These are phyloP conservation scores for Capsicum chinense DNA, from an alignment of 257 asterid genomes.

Conservation along the genomic window DNA sequence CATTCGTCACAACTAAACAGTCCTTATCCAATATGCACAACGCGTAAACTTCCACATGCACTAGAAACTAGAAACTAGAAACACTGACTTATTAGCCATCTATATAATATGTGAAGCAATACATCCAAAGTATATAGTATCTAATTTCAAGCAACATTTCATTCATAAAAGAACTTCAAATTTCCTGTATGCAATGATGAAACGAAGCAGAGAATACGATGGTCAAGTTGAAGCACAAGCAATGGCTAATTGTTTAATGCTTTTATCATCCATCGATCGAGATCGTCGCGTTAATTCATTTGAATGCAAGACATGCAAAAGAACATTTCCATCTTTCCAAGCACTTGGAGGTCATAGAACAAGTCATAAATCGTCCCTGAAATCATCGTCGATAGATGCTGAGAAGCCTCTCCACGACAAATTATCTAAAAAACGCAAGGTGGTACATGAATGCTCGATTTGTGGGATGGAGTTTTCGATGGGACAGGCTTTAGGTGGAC, in stretches of 20 bases:
- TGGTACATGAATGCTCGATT: constrained; percentile 39
- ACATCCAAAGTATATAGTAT: too few species aligned
- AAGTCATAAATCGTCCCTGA: constrained; percentile 39
- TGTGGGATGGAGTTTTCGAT: constrained; percentile 43
- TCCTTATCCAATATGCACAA: not conserved
- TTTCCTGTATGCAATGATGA: not conserved
- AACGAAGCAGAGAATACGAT: constrained; percentile 24
- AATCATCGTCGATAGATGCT: not conserved
- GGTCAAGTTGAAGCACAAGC: constrained; percentile 29
- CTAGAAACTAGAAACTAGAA: not conserved
- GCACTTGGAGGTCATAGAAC: constrained; percentile 43
- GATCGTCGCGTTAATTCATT: constrained; percentile 4
- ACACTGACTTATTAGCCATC: not conserved
- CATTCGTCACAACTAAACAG: not conserved
- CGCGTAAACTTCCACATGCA: not conserved
- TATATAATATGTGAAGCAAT: not conserved
- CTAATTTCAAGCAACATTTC: not conserved
- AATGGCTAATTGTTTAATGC: constrained; percentile 43
- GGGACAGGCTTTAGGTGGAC: constrained; percentile 56
- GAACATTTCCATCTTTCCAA: constrained; percentile 25
- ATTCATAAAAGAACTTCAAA: not conserved
- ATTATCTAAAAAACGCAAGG: constrained; percentile 18
- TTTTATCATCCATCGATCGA: constrained; percentile 10
- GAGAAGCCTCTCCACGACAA: too few species aligned
- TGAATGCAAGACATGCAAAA: constrained; percentile 44